Conservation (phyloP, 192 early-diverging fungal species). For the Phycomyces blakesleeanus region DNA sequence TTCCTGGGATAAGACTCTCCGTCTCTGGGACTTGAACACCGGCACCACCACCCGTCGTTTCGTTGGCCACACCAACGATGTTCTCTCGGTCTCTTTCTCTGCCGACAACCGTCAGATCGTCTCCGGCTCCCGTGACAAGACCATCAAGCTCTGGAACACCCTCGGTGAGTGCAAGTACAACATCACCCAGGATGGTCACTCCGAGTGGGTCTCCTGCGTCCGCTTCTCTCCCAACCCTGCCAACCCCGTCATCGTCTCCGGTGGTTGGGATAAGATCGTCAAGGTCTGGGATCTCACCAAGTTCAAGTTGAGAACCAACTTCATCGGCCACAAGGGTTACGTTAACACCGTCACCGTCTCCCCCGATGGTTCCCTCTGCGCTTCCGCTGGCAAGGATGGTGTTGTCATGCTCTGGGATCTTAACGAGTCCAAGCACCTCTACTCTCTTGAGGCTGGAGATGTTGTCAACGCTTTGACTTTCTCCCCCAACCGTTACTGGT, state of each 20-base stretch:
- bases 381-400: conserved; percentile 99
- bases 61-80: conserved; percentile 96
- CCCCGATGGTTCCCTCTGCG: conserved; percentile 99
- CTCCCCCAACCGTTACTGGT: conserved; percentile 99
- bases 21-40: conserved; percentile 97
- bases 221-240: conserved; percentile 98
- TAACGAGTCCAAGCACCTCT: conserved; percentile 99
- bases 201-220: conserved; percentile 98
- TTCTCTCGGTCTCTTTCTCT: conserved; percentile 98
- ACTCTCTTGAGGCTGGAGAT: conserved; percentile 95
- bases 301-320: conserved; percentile 99
- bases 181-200: conserved; percentile 95
- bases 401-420: conserved; percentile 99
- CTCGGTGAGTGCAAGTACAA: conserved; percentile 99
- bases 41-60: conserved; percentile 95
- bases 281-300: conserved; percentile 99
- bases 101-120: conserved; percentile 99
- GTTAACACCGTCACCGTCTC: conserved; percentile 98
- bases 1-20: conserved; percentile 99
- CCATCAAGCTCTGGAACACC: conserved; percentile 99
- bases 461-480: conserved; percentile 96
- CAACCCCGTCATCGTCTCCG: conserved; percentile 96
- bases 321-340: conserved; percentile 97
- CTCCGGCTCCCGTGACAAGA: conserved; percentile 96
- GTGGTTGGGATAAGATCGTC: conserved; percentile 99